Base-by-base conservation (phyloP, 2,329 filamentous ascomycete genomes). In the Dothidotthia symphoricarpi region DNA sequence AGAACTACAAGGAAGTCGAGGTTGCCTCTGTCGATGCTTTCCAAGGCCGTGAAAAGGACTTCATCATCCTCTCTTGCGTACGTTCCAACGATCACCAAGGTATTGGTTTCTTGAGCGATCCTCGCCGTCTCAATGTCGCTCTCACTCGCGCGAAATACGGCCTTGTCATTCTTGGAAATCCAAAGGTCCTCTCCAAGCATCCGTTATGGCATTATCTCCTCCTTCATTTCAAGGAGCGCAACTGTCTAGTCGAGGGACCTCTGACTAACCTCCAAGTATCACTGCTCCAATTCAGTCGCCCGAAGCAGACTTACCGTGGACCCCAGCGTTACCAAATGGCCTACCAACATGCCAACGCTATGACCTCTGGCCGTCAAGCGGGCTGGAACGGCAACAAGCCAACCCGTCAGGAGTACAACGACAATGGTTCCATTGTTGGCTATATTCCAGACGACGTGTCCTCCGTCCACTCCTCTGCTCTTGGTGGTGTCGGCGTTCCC, bases 41-140 rank as follows among this genome's bases (percentile, higher is more conserved):
- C 78, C 93, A 98, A 66, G 93, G 93, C 35, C 86, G 93, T 74
- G 93, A 98, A 71, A 98, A 98, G 73, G 93, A 98, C 64, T 98
- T 95, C 61, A 98, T 98, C 59, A 90, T 98, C 26, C 76, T 98
- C 22, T 97, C 93, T 45, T 98, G 93, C 63, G 93, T 98, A 34
- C 88, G 93, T 63, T 97, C 91, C 64, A 98, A 98, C 65, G 93
- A 98, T 59, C 95, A 97, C 66, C 93, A 98, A 67, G 93, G 93
- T 52, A 98, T 98, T 57, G 93, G 93, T 71, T 98, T 98, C 80
- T 75, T 98, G 75, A 97, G 90, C 44, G 93, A 98, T 57, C 93
- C 93, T 35, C 88, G 93, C 51, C 91, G 93, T 76, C 82, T 98
- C 59, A 98, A 98, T 63, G 93, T 98, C 15, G 93, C 91, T 26